Base-by-base conservation (phyloP, 139 green algal species). In the Ulvella scutata region DNA sequence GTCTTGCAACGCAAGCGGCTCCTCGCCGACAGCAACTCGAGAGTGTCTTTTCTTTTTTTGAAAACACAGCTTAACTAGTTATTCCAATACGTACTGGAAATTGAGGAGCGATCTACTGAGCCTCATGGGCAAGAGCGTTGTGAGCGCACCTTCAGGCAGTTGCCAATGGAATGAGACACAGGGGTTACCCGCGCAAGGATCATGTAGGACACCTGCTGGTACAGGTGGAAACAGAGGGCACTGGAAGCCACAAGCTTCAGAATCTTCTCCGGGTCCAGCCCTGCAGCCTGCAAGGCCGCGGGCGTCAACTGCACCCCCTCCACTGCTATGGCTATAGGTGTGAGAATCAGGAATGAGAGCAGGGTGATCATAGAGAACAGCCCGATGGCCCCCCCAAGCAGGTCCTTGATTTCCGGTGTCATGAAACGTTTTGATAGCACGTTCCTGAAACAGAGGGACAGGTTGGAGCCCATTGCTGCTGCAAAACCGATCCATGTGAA, bases 371-470 rank as follows among this genome's bases (percentile, higher is more conserved):
- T 80, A 75, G 81, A 89, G 85, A 99, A 99, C 34, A 97, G 75
- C 79, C 87, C 91, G 79, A 97, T 96, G 83, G 72, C 76, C 82
- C 77, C 84, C 62, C 73, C 26, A 13, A 72, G 73, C 59, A 62
- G 33, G 78, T 88, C 91, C 75, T 85, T 87, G 61, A 80, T 81
- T 6, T 67, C 51, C 6, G 51, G 51, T 26, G 51, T 67, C 94
- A 99, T 98, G 74, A 98, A 85, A 87, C 99, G 98, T 83, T 99
- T 99, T 77, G 79, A 92, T 34, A 99, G 85, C 43, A 99, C 95
- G 79, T 99, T 99, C 34, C 95, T 84, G 31, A 79, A 90, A 84
- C 34, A 72, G 84, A 98, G 97, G 61, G 91, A 97, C 7, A 98
- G 26, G 85, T 97, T 98, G 76, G 81, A 90, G 76, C 91, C 93